Percentiles rank a stretch among this genome's conserved stretches.
Conservation (phyloP, 1,284 basidiomycete species). For the Neonothopanus nambi region DNA sequence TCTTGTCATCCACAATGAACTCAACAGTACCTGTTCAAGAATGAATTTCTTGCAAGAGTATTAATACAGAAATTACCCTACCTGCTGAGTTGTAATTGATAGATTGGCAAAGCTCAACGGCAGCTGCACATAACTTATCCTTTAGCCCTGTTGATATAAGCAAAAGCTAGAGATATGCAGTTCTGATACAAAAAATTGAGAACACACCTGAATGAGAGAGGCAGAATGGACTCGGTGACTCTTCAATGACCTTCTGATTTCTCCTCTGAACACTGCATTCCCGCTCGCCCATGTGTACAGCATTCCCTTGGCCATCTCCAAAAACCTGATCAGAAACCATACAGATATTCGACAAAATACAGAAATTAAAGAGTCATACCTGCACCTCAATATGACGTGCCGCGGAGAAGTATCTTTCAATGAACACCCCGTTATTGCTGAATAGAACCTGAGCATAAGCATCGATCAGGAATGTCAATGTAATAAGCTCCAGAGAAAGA, state of each 20-base stretch:
- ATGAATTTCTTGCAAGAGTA: background rate
- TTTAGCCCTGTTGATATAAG: conserved; percentile 35
- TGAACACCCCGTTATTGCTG: conserved; percentile 53
- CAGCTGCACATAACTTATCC: conserved; percentile 51
- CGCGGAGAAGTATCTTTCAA: conserved; percentile 60
- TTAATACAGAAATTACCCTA: conserved; percentile 21
- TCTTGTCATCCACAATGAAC: conserved; percentile 62
- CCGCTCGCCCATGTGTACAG: conserved; percentile 68
- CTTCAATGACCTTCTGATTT: conserved; percentile 78
- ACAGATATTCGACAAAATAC: background rate
- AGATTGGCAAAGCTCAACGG: conserved; percentile 47
- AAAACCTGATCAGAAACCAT: conserved; percentile 45
- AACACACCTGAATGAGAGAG: conserved; percentile 35
- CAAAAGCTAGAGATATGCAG: too few species aligned
- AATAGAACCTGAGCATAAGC: conserved; percentile 44
- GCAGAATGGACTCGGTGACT: conserved; percentile 60
- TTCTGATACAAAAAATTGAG: background rate
- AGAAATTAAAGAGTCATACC: conserved; percentile 29
- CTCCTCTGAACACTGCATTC: conserved; percentile 73
- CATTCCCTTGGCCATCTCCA: conserved; percentile 60
- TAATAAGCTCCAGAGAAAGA: background rate
- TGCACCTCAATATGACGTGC: conserved; percentile 71
- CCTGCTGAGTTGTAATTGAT: conserved; percentile 64
- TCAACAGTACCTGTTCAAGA: conserved; percentile 62
- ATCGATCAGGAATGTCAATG: background rate